phyloP scores from a whole-genome alignment of 345 rosid species.

The Eucalyptus paniculata region DNA sequence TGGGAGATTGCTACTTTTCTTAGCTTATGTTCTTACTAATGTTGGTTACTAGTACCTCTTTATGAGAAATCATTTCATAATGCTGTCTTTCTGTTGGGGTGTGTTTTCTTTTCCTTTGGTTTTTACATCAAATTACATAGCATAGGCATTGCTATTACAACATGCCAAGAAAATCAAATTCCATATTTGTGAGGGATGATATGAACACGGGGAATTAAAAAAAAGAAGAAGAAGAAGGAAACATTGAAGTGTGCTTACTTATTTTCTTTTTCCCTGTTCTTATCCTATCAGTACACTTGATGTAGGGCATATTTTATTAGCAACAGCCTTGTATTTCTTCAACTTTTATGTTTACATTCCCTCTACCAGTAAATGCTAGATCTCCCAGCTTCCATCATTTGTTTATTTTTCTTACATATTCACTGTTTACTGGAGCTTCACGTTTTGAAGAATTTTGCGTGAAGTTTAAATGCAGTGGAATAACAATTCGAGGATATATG shows the following conservation, averaged over 20 bases:
- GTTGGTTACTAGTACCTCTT: background rate
- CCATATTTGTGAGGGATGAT: background rate
- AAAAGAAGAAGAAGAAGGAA: background rate
- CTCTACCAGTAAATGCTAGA: background rate
- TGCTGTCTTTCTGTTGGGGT: background rate
- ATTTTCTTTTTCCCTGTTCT: background rate
- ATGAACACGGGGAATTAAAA: background rate
- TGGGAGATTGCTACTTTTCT: background rate
- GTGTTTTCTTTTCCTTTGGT: background rate
- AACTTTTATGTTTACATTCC: background rate
- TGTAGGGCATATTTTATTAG: background rate
- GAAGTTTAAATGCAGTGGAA: conserved; percentile 58
- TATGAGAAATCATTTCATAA: background rate
- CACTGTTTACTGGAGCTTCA: conserved; percentile 53
- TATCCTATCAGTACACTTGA: background rate
- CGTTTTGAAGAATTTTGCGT: conserved; percentile 15
- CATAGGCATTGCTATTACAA: background rate
- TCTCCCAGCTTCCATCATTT: background rate
- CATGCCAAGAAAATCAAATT: background rate
- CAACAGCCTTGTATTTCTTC: background rate
- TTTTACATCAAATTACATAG: background rate
- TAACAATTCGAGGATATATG: conserved; percentile 17
- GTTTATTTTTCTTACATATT: background rate
- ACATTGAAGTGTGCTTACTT: background rate
- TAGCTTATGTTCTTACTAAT: background rate